phyloP scores from a whole-genome alignment of 768 basidiomycete species.

The Boletus sp. region DNA sequence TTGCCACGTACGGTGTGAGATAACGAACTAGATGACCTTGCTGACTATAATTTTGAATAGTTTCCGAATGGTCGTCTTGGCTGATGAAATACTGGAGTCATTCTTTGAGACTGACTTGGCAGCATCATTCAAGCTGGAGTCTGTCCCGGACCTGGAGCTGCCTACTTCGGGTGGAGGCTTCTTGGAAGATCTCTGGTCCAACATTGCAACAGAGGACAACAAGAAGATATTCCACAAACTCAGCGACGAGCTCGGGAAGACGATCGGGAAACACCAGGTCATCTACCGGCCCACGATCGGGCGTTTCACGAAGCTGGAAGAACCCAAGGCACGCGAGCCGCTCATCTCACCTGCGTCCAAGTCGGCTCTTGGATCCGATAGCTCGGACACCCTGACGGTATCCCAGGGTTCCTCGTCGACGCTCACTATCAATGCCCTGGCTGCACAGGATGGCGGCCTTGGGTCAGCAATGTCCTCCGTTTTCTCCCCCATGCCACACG shows the following conservation, averaged over 20 bases:
- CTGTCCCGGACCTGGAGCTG: slow-evolving; percentile 64
- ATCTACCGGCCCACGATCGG: slow-evolving; percentile 82
- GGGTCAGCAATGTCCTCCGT: slow-evolving; percentile 23
- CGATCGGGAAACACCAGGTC: slow-evolving; percentile 90
- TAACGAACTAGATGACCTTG: slow-evolving; percentile 1
- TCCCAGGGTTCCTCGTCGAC: slow-evolving; percentile 43
- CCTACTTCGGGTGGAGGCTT: slow-evolving; percentile 57
- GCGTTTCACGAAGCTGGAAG: slow-evolving; percentile 76
- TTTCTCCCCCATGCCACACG: slow-evolving; percentile 59
- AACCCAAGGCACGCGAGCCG: slow-evolving; percentile 86
- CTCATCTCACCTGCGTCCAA: slow-evolving; percentile 69
- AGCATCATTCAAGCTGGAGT: slow-evolving; percentile 78
- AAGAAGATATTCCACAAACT: slow-evolving; percentile 91
- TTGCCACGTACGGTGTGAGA: slow-evolving; percentile 61
- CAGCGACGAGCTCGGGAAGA: slow-evolving; percentile 91
- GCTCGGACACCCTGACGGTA: slow-evolving; percentile 26
- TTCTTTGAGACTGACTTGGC: slow-evolving; percentile 95
- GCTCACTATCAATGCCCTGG: slow-evolving; percentile 46
- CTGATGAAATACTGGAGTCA: slow-evolving; percentile 92
- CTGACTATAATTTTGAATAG: slow-evolving; percentile 36
- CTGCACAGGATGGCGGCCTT: slow-evolving; percentile 20
- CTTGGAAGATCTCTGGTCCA: slow-evolving; percentile 83
- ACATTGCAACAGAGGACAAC: slow-evolving; percentile 87
- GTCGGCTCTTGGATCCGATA: slow-evolving; percentile 43
- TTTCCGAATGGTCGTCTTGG: slow-evolving; percentile 98